These are phyloP conservation scores for Hypoxylon sp. DNA, from an alignment of 2,329 filamentous ascomycete species.

Conservation along the genomic window DNA sequence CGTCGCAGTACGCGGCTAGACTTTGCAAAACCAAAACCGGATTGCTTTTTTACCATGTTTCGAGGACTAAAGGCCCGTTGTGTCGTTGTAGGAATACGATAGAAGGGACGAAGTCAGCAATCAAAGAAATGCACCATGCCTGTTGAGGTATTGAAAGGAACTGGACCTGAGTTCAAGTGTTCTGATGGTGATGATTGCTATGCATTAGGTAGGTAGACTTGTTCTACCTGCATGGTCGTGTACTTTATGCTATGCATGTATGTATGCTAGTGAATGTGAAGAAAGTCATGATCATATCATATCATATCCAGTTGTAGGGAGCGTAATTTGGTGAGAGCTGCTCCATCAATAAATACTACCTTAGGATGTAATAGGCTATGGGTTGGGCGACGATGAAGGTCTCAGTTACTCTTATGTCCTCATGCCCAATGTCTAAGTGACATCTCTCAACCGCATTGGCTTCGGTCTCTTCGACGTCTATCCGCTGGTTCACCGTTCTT, in stretches of 20 bases:
- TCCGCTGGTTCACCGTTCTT: not conserved
- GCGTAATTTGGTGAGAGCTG: not conserved
- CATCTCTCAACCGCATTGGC: not conserved
- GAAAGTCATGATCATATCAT: not conserved
- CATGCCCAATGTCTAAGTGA: not conserved
- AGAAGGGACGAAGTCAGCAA: slow-evolving; percentile 29
- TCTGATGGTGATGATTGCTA: slow-evolving; percentile 2
- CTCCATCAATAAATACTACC: not conserved
- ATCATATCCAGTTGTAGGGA: not conserved
- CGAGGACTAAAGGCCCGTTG: slow-evolving; percentile 10
- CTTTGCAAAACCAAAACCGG: slow-evolving; percentile 21
- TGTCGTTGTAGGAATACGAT: slow-evolving; percentile 40
- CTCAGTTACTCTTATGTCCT: not conserved
- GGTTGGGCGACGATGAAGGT: not conserved
- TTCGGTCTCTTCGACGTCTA: not conserved
- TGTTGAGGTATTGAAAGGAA: slow-evolving; percentile 14
- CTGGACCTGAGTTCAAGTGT: not conserved
- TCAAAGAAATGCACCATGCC: slow-evolving; percentile 29
- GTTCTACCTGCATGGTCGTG: not conserved
- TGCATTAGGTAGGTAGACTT: not conserved
- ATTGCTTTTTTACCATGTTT: slow-evolving; percentile 18
- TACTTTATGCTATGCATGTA: no score
- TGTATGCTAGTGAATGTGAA: not conserved
- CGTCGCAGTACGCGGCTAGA: slow-evolving; percentile 30
- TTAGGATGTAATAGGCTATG: not conserved